phyloP scores from a whole-genome alignment of 1,284 basidiomycete genomes.

The Naganishia albida region DNA sequence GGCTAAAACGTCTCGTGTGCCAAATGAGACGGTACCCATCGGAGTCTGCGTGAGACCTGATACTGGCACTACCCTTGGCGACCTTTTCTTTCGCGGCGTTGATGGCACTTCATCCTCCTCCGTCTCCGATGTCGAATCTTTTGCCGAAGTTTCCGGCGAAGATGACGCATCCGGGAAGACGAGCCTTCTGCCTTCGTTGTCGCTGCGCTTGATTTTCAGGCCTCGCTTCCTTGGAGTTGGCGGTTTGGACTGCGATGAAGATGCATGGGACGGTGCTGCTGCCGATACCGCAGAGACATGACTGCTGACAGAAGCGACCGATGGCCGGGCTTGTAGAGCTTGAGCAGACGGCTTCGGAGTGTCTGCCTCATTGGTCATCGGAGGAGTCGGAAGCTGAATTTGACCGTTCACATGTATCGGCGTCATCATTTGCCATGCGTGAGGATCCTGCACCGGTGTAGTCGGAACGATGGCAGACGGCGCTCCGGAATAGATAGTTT shows the following conservation, averaged over 20 bases:
- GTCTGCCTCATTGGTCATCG: slow-evolving; percentile 23
- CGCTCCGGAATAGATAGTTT: slow-evolving; percentile 16
- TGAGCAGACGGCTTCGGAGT: slow-evolving; percentile 4
- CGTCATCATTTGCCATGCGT: slow-evolving; percentile 22
- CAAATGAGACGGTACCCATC: slow-evolving; percentile 16
- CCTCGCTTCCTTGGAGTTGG: slow-evolving; percentile 15
- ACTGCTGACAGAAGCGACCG: slow-evolving; percentile 15
- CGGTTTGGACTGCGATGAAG: slow-evolving; percentile 10
- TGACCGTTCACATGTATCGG: slow-evolving; percentile 16
- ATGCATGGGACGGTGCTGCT: slow-evolving; percentile 10
- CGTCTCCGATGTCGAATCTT: slow-evolving; percentile 11
- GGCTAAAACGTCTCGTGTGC: slow-evolving; percentile 14
- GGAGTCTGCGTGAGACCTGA: slow-evolving; percentile 11
- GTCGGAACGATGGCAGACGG: slow-evolving; percentile 9
- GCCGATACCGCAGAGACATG: not conserved
- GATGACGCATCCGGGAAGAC: slow-evolving; percentile 30
- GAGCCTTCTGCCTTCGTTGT: slow-evolving; percentile 30
- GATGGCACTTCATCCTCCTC: slow-evolving; percentile 15
- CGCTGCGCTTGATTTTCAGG: slow-evolving; percentile 28
- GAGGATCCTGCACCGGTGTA: slow-evolving; percentile 22
- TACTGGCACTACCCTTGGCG: slow-evolving; percentile 21
- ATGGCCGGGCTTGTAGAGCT: slow-evolving; percentile 12
- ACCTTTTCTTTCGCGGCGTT: slow-evolving; percentile 19
- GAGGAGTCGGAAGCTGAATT: slow-evolving; percentile 25
- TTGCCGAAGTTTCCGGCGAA: slow-evolving; percentile 15